phyloP scores from a whole-genome alignment of 495 filamentous ascomycete genomes.

The Podospora conica region DNA sequence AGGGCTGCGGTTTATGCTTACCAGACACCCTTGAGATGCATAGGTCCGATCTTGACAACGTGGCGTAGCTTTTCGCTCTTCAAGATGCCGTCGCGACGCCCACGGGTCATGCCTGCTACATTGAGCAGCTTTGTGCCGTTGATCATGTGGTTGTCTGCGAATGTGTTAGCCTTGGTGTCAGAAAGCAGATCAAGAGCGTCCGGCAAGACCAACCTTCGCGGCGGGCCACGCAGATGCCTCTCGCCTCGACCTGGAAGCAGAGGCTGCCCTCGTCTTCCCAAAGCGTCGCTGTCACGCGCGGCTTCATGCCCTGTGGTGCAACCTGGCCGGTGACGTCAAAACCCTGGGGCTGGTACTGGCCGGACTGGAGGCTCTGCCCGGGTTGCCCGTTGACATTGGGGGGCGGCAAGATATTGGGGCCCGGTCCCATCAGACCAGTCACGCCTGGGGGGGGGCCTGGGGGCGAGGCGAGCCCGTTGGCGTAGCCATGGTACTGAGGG shows the following conservation, averaged over 20 bases:
- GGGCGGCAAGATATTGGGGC: constrained; percentile 58
- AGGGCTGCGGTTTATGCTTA: constrained; percentile 43
- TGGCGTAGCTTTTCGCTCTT: constrained; percentile 97
- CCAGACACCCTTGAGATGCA: constrained; percentile 99
- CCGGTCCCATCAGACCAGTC: constrained; percentile 58
- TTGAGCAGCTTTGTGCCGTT: constrained; percentile 97
- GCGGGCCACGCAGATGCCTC: constrained; percentile 91
- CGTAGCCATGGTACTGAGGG: constrained; percentile 61
- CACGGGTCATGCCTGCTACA: constrained; percentile 95
- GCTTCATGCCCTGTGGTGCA: constrained; percentile 94
- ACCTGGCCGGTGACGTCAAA: constrained; percentile 91
- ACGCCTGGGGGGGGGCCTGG: constrained; percentile 61
- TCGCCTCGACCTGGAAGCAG: constrained; percentile 96
- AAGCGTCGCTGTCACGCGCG: constrained; percentile 91
- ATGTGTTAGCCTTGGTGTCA: not conserved
- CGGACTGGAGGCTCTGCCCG: constrained; percentile 43
- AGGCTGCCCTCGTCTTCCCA: constrained; percentile 98
- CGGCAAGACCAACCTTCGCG: constrained; percentile 68
- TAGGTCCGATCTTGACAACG: constrained; percentile 97
- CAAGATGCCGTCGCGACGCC: constrained; percentile 89
- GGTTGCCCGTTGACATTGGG: constrained; percentile 52
- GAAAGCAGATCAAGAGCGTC: not conserved
- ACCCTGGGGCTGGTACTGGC: constrained; percentile 46
- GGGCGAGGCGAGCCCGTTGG: constrained; percentile 69
- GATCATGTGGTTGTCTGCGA: constrained; percentile 94